Evolutionary conservation across 1,284 basidiomycete genomes (phyloP), one percentile per base, ranked within the genome.

Genomic region (Hymenochaete sp.): DNA sequence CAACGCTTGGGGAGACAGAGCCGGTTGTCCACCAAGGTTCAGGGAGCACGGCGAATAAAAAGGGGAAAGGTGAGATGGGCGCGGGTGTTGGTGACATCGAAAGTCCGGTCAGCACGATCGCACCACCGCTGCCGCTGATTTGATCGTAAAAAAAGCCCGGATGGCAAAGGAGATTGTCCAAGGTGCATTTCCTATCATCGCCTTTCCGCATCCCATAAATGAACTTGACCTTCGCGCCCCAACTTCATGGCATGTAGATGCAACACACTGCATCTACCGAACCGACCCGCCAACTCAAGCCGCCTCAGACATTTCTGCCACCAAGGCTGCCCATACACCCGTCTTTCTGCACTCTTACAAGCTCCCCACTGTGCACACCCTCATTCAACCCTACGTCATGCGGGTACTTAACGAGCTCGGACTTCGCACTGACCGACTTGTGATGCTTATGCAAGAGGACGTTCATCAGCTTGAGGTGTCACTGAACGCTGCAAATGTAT

Each of bases 391-490:
- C 48, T 76, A 84, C 67, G 77, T 93, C 54, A 72, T 75, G 2
- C 79, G 84, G 49, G 72, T 82, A 11, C 71, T 96, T 16, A 62
- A 71, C 13, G 89, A 95, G 60, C 70, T 93, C 13, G 82, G 82
- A 10, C 67, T 93, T 28, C 74, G 72, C n/a, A 71, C 79, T 50
- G 71, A 72, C 13, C 76, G 84, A 10, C 72, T 96, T 42, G 84
- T 93, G 52, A 95, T 96, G 90, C 92, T 92, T 11, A 95, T 92
- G 1, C 72, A 78, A 26, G 77, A 80, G 22, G 95, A 90, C 53
- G 69, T 82, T 44, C 70, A 74, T 40, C 76, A 75, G 52, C 69
- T 91, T 27, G 90, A 93, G 52, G 67, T 70, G 3, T 63, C 96
- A 11, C 59, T 93, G 24, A 77, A 80, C 3, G 78, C 86, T 1